These are phyloP conservation scores for Psophocarpus tetragonolobus DNA, from an alignment of 306 rosid species.

Conservation along the genomic window DNA sequence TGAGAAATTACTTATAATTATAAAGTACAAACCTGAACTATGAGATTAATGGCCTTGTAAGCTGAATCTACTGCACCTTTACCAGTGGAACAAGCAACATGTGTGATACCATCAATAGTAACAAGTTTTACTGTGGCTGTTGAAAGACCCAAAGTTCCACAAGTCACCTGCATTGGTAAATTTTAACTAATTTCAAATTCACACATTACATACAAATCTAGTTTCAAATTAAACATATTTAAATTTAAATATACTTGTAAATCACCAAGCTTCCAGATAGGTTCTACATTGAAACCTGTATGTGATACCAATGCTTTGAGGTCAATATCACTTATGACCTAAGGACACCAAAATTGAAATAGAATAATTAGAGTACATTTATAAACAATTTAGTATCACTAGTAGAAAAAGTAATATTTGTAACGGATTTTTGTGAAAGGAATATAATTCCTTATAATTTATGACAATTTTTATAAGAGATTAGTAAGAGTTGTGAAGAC, in stretches of 20 bases:
- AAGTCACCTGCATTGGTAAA: constrained; percentile 63
- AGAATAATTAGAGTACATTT: neutral
- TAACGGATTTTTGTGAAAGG: too few species aligned
- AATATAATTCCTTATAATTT: too few species aligned
- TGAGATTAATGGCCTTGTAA: constrained; percentile 73
- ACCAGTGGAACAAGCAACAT: constrained; percentile 76
- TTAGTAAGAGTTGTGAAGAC: too few species aligned
- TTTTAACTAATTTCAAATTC: neutral
- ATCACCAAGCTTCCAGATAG: constrained; percentile 65
- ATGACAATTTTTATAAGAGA: too few species aligned
- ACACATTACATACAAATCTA: neutral
- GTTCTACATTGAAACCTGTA: constrained; percentile 62
- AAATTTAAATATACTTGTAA: constrained; percentile 56
- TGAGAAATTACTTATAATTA: neutral
- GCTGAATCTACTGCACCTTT: constrained; percentile 87
- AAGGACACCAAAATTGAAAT: neutral
- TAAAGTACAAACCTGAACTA: constrained; percentile 53
- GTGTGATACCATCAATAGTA: constrained; percentile 47
- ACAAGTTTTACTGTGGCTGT: constrained; percentile 76
- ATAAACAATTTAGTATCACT: too few species aligned
- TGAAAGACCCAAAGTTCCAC: constrained; percentile 74
- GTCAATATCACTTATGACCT: constrained; percentile 80
- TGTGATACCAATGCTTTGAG: constrained; percentile 76
- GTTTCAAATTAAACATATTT: neutral
- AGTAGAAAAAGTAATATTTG: too few species aligned